Evolutionary conservation across 2,329 filamentous ascomycete genomes (phyloP).

Genomic region (Penicillium polonicum): DNA sequence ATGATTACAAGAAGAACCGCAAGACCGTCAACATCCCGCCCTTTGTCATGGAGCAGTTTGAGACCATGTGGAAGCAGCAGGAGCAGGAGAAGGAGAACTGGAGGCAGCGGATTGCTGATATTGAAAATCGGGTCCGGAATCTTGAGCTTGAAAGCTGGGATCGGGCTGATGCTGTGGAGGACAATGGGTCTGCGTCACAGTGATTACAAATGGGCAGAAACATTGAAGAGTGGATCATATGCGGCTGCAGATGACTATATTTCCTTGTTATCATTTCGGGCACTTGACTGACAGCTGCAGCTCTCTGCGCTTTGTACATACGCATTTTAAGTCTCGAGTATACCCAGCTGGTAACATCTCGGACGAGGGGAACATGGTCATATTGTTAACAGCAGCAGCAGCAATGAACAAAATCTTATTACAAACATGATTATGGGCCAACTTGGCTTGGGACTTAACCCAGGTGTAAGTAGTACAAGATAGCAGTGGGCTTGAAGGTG

Average conservation of each 20-base stretch:
- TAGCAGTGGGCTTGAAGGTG: not conserved
- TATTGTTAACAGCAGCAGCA: not conserved
- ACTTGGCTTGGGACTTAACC: not conserved
- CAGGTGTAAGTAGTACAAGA: not conserved
- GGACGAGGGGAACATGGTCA: not conserved
- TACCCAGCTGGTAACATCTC: not conserved
- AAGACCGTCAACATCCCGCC: conserved; percentile 56
- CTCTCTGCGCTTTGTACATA: conserved; percentile 2
- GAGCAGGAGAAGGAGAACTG: conserved; percentile 57
- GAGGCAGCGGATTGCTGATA: conserved; percentile 52
- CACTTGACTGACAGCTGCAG: not conserved
- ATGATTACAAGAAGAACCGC: conserved; percentile 64
- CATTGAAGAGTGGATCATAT: not conserved
- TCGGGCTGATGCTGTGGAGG: conserved; percentile 67
- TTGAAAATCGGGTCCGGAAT: conserved; percentile 58
- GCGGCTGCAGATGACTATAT: not conserved
- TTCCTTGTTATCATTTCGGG: not conserved
- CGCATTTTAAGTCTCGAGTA: not conserved
- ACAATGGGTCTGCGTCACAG: conserved; percentile 53
- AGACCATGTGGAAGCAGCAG: conserved; percentile 60
- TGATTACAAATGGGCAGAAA: not conserved
- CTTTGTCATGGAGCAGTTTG: conserved; percentile 63
- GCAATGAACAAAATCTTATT: no score
- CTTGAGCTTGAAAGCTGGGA: conserved; percentile 77
- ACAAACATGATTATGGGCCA: not conserved